Evolutionary conservation across 2,329 filamentous ascomycete species (phyloP).

Genomic region (Ustulina deusta): DNA sequence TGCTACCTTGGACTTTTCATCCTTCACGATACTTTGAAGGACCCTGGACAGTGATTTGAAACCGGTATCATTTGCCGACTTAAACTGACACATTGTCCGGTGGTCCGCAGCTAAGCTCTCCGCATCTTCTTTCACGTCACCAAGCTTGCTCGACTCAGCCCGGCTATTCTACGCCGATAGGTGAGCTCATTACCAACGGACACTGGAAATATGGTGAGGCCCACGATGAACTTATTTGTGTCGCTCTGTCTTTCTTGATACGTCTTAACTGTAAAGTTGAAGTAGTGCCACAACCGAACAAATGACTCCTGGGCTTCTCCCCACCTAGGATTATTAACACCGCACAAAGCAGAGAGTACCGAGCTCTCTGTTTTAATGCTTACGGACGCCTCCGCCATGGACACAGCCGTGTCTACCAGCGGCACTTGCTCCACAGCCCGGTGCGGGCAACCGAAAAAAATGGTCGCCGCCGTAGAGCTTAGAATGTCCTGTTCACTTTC

Average conservation of each 20-base stretch:
- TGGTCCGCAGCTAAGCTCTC: constrained; percentile 28
- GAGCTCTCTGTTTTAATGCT: constrained; percentile 21
- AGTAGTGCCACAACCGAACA: constrained; percentile 34
- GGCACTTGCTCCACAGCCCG: constrained; percentile 9
- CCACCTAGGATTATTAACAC: constrained; percentile 31
- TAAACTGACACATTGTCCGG: constrained; percentile 31
- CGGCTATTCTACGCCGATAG: constrained; percentile 22
- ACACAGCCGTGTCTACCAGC: constrained; percentile 8
- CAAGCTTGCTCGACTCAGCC: constrained; percentile 22
- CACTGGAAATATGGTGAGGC: background rate
- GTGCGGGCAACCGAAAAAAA: constrained; percentile 38
- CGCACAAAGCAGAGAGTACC: constrained; percentile 22
- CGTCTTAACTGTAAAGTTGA: constrained; percentile 36
- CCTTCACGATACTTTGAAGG: constrained; percentile 26
- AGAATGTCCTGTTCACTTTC: constrained; percentile 24
- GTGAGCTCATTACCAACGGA: constrained; percentile 16
- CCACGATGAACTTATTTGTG: constrained; percentile 11
- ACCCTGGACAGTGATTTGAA: constrained; percentile 26
- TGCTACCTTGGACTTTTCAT: constrained; percentile 33
- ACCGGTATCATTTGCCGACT: constrained; percentile 24
- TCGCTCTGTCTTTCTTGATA: constrained; percentile 25
- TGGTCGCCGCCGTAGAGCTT: constrained; percentile 28
- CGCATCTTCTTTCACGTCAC: constrained; percentile 28
- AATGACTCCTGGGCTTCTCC: constrained; percentile 25
- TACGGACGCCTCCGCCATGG: constrained; percentile 27